phyloP scores from a whole-genome alignment of 352 stramenopile genomes.

The Nothophytophthora sp. region DNA sequence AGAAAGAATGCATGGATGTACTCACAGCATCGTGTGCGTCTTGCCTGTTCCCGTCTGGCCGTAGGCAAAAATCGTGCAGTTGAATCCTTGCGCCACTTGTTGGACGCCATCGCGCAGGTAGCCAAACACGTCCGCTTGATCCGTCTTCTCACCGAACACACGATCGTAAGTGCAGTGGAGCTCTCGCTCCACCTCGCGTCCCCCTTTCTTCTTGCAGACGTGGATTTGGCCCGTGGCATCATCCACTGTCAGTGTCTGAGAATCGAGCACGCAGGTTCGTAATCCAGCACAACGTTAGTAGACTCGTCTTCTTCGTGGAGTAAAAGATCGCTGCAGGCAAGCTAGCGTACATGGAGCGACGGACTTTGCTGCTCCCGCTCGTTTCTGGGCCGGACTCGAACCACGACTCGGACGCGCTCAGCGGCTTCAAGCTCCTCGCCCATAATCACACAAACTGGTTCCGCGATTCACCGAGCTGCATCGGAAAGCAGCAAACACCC shows the following conservation, averaged over 20 bases:
- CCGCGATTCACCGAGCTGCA: background rate
- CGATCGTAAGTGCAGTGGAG: slow-evolving; percentile 69
- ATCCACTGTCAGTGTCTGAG: slow-evolving; percentile 41
- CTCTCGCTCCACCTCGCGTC: slow-evolving; percentile 44
- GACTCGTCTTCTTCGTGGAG: too few species aligned
- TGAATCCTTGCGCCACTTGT: slow-evolving; percentile 85
- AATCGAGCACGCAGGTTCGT: background rate
- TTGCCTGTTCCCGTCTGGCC: slow-evolving; percentile 91
- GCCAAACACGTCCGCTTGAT: slow-evolving; percentile 76
- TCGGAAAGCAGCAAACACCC: background rate
- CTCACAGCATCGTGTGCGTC: slow-evolving; percentile 90
- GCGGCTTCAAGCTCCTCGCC: slow-evolving; percentile 28
- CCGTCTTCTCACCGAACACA: slow-evolving; percentile 59
- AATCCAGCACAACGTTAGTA: background rate
- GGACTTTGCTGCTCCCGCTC: slow-evolving; percentile 48
- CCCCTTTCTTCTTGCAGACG: slow-evolving; percentile 51
- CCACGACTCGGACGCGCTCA: slow-evolving; percentile 74
- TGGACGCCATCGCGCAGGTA: slow-evolving; percentile 72
- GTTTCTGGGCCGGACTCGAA: slow-evolving; percentile 80
- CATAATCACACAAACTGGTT: slow-evolving; percentile 23
- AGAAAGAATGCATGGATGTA: background rate
- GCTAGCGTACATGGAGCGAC: slow-evolving; percentile 29
- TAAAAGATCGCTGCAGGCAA: background rate
- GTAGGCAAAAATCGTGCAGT: slow-evolving; percentile 93
- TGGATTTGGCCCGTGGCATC: slow-evolving; percentile 32